Conservation (phyloP, 2,329 filamentous ascomycete species). For the Alternaria rosae region DNA sequence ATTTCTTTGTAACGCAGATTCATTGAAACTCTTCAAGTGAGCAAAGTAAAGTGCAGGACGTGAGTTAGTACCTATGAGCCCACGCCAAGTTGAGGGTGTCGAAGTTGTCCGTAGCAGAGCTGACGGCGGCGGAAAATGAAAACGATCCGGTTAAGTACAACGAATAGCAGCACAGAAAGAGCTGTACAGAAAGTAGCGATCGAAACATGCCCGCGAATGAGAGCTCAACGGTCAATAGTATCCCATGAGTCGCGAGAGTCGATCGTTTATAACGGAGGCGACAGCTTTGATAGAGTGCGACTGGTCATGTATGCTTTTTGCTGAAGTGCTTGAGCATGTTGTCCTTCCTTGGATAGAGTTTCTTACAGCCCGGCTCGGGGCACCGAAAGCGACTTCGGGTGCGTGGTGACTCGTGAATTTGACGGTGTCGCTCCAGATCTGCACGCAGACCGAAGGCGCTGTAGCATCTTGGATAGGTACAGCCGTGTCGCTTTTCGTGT, state of each 20-base stretch:
- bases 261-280: no score
- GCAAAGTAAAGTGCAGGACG: not conserved
- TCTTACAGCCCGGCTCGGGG: not conserved
- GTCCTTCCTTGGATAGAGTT: not conserved
- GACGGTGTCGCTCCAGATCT: not conserved
- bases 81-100: not conserved
- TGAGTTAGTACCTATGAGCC: not conserved
- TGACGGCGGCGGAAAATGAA: not conserved
- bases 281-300: not conserved
- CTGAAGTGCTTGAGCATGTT: not conserved
- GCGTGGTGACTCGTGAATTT: not conserved
- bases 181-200: no score
- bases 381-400: not conserved
- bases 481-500: not conserved
- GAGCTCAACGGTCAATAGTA: not conserved
- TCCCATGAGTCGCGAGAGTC: no score
- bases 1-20: not conserved
- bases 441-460: not conserved
- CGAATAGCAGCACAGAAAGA: no score
- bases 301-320: not conserved
- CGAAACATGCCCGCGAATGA: not conserved
- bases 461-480: not conserved
- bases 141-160: no score
- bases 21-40: not conserved
- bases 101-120: not conserved